Evolutionary conservation across 768 basidiomycete genomes (phyloP), one percentile per base, ranked within the genome.

Genomic region (Lactarius hengduanensis): DNA sequence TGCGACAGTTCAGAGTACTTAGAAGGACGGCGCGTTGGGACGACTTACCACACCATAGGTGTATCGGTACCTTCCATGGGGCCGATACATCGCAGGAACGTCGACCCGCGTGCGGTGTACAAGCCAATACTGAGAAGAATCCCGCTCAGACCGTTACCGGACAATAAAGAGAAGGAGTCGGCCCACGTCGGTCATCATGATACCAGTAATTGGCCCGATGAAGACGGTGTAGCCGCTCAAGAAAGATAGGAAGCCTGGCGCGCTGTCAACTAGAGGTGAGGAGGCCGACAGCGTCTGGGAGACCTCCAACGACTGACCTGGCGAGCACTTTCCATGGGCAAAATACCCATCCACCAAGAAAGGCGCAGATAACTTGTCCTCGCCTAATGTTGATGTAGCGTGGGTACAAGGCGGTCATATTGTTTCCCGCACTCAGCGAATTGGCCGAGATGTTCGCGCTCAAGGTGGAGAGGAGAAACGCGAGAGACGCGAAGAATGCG

Each of bases 141-240:
- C 4, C 5, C n/a, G 9, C 22, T 57, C 58, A 63, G 36, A 26
- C 0, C 45, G 32, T 9, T 11, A n/a, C 38, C 15, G 9, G 30
- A 40, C 36, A 16, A 57, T 4, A 9, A 9, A 47, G 22, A 36
- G 43, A 38, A 11, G 18, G 15, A 32, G 7, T 40, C 36, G 20
- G 78, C 87, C 68, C 71, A 89, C 80, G 58, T 83, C 82, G 26
- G 80, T 78, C 61, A 84, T 81, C 80, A 88, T 83, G 62, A 95
- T 87, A 26, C 89, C 90, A 38, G 89, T 86, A 69, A 96, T 89
- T 1, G 94, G 94, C 0, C 91, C 91, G 26, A 96, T 79, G 73
- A 96, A 92, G 26, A 94, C 87, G 0, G 92, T 88, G 72, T 93
- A 95, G 3, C 91, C 92, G 28, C 82, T 83, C 87, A 93, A 88